Base-by-base conservation (phyloP, 78 protist species). In the slime mould (Dictyostelium discoideum) region DNA sequence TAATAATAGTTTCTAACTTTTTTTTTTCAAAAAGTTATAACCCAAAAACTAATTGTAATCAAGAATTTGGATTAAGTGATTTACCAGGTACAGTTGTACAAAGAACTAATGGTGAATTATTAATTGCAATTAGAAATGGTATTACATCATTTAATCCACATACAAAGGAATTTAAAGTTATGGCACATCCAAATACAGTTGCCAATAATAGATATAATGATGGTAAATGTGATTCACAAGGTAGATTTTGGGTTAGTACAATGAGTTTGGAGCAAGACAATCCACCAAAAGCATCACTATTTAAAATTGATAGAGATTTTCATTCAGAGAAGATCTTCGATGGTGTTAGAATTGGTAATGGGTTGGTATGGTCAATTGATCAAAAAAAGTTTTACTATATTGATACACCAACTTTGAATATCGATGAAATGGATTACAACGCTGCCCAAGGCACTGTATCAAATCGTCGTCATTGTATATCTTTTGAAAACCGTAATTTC, bases 161-260 rank as follows among this genome's bases (percentile, higher is more conserved):
- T 8, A 80, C 86, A 46, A 72, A 78, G 20, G 81, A 88, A 14
- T 13, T 20, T 14, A 80, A 60, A 18, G 72, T 80, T 13, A 10
- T 88, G 11, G 48, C 87, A 46, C 3, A 80, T 26, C 93, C 93
- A 65, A 87, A 82, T 48, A 69, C 16, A 26, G 11, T 10, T 3
- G 20, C 67, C 1, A 73, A 72, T 54, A 77, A 80, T 39, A 29
- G 94, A 54, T 84, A 79, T 84, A 89, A 95, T 63, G 95, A 89
- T 46, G 97, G 97, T 14, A 96, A 96, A 46, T 69, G 85, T 72
- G 95, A 90, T 69, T 86, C 97, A 50, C 26, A 29, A 20, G 97
- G 97, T 39, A 22, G 95, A 39, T 73, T 96, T 50, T 57, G 94
- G 87, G 93, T 84, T 11, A 87, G 96, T 9, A 67, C 92, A 29